phyloP scores from a whole-genome alignment of 768 basidiomycete species.

The Lactifluus rugatus region DNA sequence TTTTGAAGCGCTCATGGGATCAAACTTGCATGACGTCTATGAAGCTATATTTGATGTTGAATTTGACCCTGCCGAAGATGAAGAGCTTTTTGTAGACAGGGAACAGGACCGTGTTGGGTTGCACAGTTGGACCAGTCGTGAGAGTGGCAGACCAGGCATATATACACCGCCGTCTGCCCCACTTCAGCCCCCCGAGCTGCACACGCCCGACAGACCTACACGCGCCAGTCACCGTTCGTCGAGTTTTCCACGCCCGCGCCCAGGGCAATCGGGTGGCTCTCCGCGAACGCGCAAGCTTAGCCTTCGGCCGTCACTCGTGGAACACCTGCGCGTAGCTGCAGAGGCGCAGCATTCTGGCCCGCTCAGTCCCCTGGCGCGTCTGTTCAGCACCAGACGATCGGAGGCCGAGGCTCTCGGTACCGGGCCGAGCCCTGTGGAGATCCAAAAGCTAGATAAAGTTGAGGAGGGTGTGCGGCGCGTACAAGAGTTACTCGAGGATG shows the following conservation, averaged over 20 bases:
- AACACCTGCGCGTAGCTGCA: conserved; percentile 18
- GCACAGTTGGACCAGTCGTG: conserved; percentile 19
- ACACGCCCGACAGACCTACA: conserved; percentile 2
- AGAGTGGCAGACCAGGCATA: not conserved
- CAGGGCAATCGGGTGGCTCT: conserved; percentile 18
- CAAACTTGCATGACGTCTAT: conserved; percentile 53
- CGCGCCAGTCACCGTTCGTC: conserved; percentile 10
- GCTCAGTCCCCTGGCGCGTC: conserved; percentile 40
- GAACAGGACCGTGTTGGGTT: conserved; percentile 29
- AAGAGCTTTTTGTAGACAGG: conserved; percentile 39
- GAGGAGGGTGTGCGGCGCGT: conserved; percentile 44
- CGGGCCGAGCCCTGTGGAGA: conserved; percentile 18
- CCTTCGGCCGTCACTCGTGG: conserved; percentile 21
- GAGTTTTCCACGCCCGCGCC: conserved; percentile 22
- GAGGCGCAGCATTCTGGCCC: conserved; percentile 24
- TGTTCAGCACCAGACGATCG: conserved; percentile 30
- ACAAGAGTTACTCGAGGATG: conserved; percentile 54
- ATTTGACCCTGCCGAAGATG: conserved; percentile 28
- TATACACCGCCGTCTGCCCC: not conserved
- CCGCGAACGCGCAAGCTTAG: conserved; percentile 22
- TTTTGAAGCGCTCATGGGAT: conserved; percentile 68
- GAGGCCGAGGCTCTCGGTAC: conserved; percentile 9
- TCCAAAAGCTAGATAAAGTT: conserved; percentile 25
- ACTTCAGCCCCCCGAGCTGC: not conserved
- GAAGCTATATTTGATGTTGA: conserved; percentile 77